These are phyloP conservation scores for Pyrenochaeta sp. DNA, from an alignment of 2,329 filamentous ascomycete genomes.

Conservation along the genomic window DNA sequence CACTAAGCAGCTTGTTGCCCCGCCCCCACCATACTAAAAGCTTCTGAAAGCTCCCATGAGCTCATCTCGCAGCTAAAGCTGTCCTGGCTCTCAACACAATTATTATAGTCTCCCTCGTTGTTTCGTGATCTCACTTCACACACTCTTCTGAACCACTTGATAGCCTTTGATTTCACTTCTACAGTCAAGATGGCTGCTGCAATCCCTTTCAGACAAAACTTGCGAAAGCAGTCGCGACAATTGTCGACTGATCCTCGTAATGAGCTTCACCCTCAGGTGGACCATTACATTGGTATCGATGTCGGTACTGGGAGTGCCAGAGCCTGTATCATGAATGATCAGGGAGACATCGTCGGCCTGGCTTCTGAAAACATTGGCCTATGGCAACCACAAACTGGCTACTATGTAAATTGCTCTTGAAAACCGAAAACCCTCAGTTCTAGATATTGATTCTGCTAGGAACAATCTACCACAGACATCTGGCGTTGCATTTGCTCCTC, in stretches of 20 bases:
- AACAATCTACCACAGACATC: constrained; percentile 98
- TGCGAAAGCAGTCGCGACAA: constrained; percentile 51
- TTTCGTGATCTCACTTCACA: constrained; percentile 2
- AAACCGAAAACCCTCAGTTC: neutral
- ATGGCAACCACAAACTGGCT: constrained; percentile 62
- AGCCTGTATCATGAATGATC: constrained; percentile 92
- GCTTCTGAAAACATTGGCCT: constrained; percentile 61
- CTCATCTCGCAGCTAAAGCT: constrained; percentile 44
- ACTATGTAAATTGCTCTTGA: constrained; percentile 54
- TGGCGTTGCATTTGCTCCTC: constrained; percentile 94
- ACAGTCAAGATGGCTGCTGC: constrained; percentile 30
- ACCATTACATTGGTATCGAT: constrained; percentile 85
- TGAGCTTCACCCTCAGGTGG: constrained; percentile 63
- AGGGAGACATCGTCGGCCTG: constrained; percentile 80
- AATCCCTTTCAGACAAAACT: constrained; percentile 37
- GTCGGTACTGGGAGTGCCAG: constrained; percentile 95
- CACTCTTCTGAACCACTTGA: neutral
- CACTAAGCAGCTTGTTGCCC: constrained; percentile 33
- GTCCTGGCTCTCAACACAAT: constrained; percentile 42
- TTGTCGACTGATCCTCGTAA: constrained; percentile 62
- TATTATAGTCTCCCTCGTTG: constrained; percentile 8
- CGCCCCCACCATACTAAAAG: constrained; percentile 44
- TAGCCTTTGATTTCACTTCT: constrained; percentile 4
- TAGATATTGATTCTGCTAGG: constrained; percentile 57
- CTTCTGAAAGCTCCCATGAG: constrained; percentile 41